phyloP scores from a whole-genome alignment of 805 yeast species.

The Hanseniaspora nectarophila region DNA sequence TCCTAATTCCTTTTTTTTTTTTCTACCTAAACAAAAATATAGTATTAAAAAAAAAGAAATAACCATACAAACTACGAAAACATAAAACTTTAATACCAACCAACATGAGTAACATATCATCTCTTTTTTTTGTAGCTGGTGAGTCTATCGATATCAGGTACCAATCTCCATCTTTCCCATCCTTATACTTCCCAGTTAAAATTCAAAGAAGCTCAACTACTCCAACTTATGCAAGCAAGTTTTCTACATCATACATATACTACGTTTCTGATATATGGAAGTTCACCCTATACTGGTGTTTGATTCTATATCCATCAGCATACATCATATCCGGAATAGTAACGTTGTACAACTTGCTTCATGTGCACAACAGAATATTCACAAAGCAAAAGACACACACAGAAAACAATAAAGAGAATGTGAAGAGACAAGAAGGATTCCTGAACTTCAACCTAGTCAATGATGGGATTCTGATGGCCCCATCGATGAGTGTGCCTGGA shows the following conservation, averaged over 20 bases:
- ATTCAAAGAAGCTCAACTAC: background rate
- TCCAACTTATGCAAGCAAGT: constrained; percentile 15
- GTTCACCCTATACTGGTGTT: constrained; percentile 72
- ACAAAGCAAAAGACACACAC: constrained; percentile 29
- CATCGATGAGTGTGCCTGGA: background rate
- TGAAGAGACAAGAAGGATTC: constrained; percentile 30
- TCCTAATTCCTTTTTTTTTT: too few species aligned
- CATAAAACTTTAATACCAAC: too few species aligned
- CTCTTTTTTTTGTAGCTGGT: constrained; percentile 2
- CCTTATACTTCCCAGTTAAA: constrained; percentile 7
- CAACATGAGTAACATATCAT: background rate
- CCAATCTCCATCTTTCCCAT: constrained; percentile 6
- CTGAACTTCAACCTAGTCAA: background rate
- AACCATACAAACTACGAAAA: too few species aligned
- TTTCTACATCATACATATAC: constrained; percentile 47
- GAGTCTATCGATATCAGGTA: background rate
- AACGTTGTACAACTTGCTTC: constrained; percentile 8
- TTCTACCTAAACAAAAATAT: too few species aligned
- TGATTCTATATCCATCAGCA: constrained; percentile 52
- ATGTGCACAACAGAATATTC: constrained; percentile 11
- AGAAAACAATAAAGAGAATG: constrained; percentile 34
- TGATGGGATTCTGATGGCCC: background rate
- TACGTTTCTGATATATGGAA: constrained; percentile 63
- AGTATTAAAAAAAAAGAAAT: too few species aligned
- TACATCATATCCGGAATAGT: constrained; percentile 54